These are phyloP conservation scores for Laetiporus sulphureus DNA, from an alignment of 1,284 basidiomycete genomes.

Conservation along the genomic window DNA sequence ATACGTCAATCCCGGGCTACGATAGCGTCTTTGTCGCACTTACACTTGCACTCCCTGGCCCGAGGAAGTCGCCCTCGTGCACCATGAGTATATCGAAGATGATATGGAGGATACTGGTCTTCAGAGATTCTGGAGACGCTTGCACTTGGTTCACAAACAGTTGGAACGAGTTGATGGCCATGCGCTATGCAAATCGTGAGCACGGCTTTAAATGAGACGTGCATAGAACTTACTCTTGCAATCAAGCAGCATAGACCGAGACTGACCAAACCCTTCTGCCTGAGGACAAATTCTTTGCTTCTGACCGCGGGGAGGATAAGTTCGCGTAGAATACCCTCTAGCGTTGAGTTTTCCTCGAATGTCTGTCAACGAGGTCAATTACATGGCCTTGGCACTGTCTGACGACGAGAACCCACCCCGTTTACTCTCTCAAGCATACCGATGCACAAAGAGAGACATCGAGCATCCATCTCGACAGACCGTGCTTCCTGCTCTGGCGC, in stretches of 20 bases:
- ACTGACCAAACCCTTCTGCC: constrained; percentile 83
- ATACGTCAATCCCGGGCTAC: background rate
- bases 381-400: too few species aligned
- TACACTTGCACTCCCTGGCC: constrained; percentile 47
- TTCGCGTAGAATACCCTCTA: constrained; percentile 87
- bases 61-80: constrained; percentile 77
- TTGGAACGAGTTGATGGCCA: constrained; percentile 88
- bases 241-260: constrained; percentile 91
- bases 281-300: constrained; percentile 76
- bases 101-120: constrained; percentile 78
- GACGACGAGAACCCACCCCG: constrained; percentile 45
- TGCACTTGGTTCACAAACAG: constrained; percentile 87
- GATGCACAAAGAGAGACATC: constrained; percentile 85
- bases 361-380: constrained; percentile 39
- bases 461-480: constrained; percentile 70
- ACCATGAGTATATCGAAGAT: constrained; percentile 91
- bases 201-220: too few species aligned
- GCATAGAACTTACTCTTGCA: too few species aligned
- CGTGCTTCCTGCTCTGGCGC: constrained; percentile 49
- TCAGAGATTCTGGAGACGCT: constrained; percentile 70
- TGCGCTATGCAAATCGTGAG: constrained; percentile 43
- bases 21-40: constrained; percentile 13
- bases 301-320: constrained; percentile 89
- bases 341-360: constrained; percentile 90
- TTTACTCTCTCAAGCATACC: constrained; percentile 90